Percentiles rank a stretch among this genome's conserved stretches.
These are phyloP conservation scores for Styphnolobium japonicum DNA, from an alignment of 306 rosid genomes.

Conservation along the genomic window DNA sequence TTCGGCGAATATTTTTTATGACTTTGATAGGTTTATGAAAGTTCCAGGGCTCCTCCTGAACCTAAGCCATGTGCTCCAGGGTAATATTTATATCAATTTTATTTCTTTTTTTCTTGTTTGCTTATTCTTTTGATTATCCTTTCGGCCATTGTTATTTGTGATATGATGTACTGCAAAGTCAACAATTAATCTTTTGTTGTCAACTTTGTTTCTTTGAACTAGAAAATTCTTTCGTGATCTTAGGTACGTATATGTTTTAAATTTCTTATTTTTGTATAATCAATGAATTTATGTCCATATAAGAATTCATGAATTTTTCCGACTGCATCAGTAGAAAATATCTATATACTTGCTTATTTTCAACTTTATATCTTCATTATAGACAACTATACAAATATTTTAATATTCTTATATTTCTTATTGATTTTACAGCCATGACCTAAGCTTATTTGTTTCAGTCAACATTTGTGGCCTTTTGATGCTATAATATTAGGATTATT, in stretches of 20 bases:
- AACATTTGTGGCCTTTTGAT: background rate
- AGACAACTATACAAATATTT: background rate
- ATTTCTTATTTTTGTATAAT: background rate
- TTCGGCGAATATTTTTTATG: constrained; percentile 75
- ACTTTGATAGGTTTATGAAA: constrained; percentile 70
- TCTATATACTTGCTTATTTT: too few relatives aligned
- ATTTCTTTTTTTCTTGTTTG: background rate
- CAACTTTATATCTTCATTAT: too few relatives aligned
- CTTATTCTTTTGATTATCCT: too few relatives aligned
- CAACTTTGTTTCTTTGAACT: background rate
- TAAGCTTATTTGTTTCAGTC: background rate
- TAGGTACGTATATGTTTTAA: background rate
- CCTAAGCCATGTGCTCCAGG: constrained; percentile 65
- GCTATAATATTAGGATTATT: background rate
- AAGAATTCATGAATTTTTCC: background rate
- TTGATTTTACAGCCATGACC: background rate
- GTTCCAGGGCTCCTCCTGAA: constrained; percentile 95
- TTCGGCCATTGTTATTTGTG: background rate
- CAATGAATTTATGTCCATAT: background rate
- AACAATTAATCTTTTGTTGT: background rate
- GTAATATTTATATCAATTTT: constrained; percentile 32
- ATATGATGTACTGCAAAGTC: background rate
- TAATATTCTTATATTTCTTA: background rate
- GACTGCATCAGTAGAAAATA: too few relatives aligned
- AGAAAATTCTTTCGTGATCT: background rate